Percentiles rank a stretch among this genome's conserved stretches.
Evolutionary conservation across 306 rosid genomes (phyloP).

Genomic region (Vachellia pachyceras): DNA sequence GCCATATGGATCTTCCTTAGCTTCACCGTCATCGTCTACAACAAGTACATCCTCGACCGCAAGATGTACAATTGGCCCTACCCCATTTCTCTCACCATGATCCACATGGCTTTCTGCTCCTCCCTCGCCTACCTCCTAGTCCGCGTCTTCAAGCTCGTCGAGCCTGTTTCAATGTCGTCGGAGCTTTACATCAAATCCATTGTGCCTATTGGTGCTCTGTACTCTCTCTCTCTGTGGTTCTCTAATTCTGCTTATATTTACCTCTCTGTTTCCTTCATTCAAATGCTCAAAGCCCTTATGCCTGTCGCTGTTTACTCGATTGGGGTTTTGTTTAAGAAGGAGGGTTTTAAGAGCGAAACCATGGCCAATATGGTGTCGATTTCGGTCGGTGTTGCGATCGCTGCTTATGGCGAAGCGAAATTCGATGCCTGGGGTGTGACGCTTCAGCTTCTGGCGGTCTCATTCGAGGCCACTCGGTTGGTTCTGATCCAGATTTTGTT

Average conservation of each 20-base stretch:
- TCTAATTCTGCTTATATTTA: conserved; percentile 71
- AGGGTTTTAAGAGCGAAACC: conserved; percentile 51
- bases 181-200: conserved; percentile 63
- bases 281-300: conserved; percentile 80
- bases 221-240: conserved; percentile 75
- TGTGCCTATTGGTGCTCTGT: conserved; percentile 73
- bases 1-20: conserved; percentile 53
- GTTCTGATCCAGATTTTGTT: conserved; percentile 70
- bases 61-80: conserved; percentile 77
- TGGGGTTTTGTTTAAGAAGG: conserved; percentile 58
- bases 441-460: conserved; percentile 63
- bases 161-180: conserved; percentile 65
- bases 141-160: conserved; percentile 65
- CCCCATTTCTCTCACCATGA: conserved; percentile 78
- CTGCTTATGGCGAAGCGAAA: conserved; percentile 70
- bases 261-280: conserved; percentile 76
- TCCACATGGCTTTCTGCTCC: conserved; percentile 78
- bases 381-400: conserved; percentile 64
- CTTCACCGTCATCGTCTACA: conserved; percentile 78
- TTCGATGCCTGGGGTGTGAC: conserved; percentile 60
- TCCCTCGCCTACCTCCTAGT: conserved; percentile 66
- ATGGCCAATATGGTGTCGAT: conserved; percentile 72
- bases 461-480: conserved; percentile 65
- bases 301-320: conserved; percentile 74
- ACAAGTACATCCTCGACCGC: conserved; percentile 73